phyloP scores from a whole-genome alignment of 768 basidiomycete genomes.

The Podaxis sp. region DNA sequence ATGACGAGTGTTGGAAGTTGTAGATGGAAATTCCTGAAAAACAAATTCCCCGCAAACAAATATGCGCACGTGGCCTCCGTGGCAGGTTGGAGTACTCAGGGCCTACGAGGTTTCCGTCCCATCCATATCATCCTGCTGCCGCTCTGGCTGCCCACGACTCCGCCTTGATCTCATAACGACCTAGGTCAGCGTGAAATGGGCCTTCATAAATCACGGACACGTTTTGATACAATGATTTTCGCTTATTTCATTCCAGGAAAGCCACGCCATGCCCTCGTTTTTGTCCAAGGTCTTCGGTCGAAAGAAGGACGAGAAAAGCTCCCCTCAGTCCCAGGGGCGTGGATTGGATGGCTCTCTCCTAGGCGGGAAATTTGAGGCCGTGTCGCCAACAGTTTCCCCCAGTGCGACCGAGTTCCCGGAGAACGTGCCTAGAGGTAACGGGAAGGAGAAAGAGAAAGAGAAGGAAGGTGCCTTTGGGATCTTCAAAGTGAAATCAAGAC shows the following conservation, averaged over 20 bases:
- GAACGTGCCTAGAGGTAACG: conserved; percentile 23
- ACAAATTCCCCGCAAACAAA: conserved; percentile 5
- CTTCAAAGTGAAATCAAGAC: conserved; percentile 50
- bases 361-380: conserved; percentile 74
- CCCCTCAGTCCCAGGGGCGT: conserved; percentile 30
- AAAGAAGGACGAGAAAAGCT: conserved; percentile 58
- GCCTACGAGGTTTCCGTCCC: neutral
- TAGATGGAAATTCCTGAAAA: neutral
- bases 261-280: conserved; percentile 62
- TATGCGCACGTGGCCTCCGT: conserved; percentile 11
- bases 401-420: conserved; percentile 40
- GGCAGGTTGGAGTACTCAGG: neutral
- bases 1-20: neutral
- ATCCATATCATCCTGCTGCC: conserved; percentile 6
- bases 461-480: conserved; percentile 47
- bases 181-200: conserved; percentile 6
- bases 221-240: conserved; percentile 10
- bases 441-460: conserved; percentile 38
- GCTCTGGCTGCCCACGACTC: conserved; percentile 7
- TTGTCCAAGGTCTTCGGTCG: conserved; percentile 77
- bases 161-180: neutral
- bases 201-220: conserved; percentile 6
- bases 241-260: conserved; percentile 18
- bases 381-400: conserved; percentile 51
- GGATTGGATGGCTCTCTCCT: conserved; percentile 49